Base-by-base conservation (phyloP, 2,329 filamentous ascomycete genomes). In the Cercospora canescens region DNA sequence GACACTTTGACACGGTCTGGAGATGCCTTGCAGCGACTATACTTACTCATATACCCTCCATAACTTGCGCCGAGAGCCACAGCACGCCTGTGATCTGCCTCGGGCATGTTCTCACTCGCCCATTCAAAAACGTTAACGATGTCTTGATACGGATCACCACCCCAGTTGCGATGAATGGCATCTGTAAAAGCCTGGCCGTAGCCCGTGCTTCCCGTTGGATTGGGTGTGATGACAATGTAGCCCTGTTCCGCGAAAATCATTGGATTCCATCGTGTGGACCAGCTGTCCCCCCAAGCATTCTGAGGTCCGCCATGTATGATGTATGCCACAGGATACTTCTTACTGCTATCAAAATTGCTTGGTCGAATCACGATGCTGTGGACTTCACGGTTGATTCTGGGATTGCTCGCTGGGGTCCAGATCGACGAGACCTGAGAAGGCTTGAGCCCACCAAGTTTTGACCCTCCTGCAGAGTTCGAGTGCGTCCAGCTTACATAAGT, bases 121-220 rank as follows among this genome's bases (percentile, higher is more conserved):
- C 91, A 88, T 70, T 94, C 89, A 75, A 93, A 92, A 67, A 89
- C 89, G 67, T 89, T 88, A 30, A 91, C 91, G 18, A 97, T 83
- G 75, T 97, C 94, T 32, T 91, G 79, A 76, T 96, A 97, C 0
- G 94, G 94, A 39, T 87, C 84, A 5, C 92, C 92, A 69, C 93
- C 94, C 94, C 94, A 97, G 70, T 96, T 85, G 63, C 88, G 84
- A 59, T 87, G 83, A 74, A 97, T 96, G 0, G 88, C 90, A 65
- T 76, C 75, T 1, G 72, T 75, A 61, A 76, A 74, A 1, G 56
- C 69, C 55, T 76, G 74, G 2, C 74, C 74, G 56, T 76, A 76
- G 1, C 74, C 74, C 16, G 73, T 76, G 14, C 68, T 71, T 16
- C 73, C 75, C 0, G 74, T 76, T 2, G 72, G 71, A 55, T 76